Evolutionary conservation across 306 rosid species (phyloP).

Genomic region (Fragaria ananassa): DNA sequence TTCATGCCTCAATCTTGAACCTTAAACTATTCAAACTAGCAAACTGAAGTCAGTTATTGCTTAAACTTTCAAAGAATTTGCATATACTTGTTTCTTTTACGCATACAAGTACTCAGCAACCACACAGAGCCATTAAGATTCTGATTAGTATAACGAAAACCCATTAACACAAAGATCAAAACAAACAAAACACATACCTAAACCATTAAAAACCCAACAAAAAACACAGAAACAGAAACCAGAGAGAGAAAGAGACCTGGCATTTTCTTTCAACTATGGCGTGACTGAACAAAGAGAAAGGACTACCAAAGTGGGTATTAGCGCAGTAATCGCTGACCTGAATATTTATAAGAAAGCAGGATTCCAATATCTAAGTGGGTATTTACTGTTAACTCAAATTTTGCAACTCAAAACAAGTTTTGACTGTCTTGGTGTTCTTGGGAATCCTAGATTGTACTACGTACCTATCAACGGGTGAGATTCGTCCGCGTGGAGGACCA

Average conservation of each 20-base stretch:
- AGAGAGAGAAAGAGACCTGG: conserved; percentile 25
- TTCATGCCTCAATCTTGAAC: not conserved
- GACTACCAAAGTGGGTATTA: not conserved
- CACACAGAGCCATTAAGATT: not conserved
- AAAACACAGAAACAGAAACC: not conserved
- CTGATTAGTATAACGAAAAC: not conserved
- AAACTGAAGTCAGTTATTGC: not conserved
- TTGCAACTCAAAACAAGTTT: too few relatives aligned
- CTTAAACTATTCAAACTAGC: not conserved
- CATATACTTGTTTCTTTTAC: not conserved
- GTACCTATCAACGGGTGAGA: not conserved
- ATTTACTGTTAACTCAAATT: not conserved
- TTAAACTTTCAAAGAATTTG: not conserved
- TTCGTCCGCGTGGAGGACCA: conserved; percentile 4
- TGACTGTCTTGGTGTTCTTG: not conserved
- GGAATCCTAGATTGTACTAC: not conserved
- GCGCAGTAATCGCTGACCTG: not conserved
- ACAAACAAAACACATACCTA: conserved; percentile 7
- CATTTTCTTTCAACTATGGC: not conserved
- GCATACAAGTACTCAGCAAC: not conserved
- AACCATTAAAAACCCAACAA: not conserved
- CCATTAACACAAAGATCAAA: conserved; percentile 8
- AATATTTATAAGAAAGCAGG: not conserved
- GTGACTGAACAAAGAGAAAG: not conserved
- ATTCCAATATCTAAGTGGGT: not conserved